Base-by-base conservation (phyloP, 2,329 filamentous ascomycete species). In the Fusarium buharicum region DNA sequence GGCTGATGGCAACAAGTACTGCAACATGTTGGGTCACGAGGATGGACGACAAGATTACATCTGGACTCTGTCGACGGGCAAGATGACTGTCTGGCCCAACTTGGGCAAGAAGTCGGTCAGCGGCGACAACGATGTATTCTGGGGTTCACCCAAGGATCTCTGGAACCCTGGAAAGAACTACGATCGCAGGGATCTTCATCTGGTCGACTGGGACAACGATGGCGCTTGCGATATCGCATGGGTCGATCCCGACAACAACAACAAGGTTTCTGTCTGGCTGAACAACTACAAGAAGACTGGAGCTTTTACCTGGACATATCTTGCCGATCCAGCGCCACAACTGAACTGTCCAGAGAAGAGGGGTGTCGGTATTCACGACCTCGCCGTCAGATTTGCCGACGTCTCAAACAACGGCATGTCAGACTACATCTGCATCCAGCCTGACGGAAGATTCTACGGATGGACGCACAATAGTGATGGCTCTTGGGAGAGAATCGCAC, bases 361-460 rank as follows among this genome's bases (percentile, higher is more conserved):
- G 9, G 55, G 55, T 3, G 34, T 55, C 12, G 39, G 33, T 2
- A 38, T 46, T 5, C 40, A 52, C 9, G 49, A 52, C 18, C 27
- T 46, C 4, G 3, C 50, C 28, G 41, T 48, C 13, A 12, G 36
- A 4, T 59, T 59, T 18, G 55, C 55, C 67, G 71, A 75, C 14
- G 59, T 84, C 2, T 68, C 74, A 11, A 37, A 50, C 34, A 66
- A 56, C 24, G 30, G 34, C 7, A 18, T 49, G 8, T 50, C 41
- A 1, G 59, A 60, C 13, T 50, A 56, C 4, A 38, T 60, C 12
- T 60, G 56, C 13, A 47, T 63, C 2, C 20, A 55, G 11, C 30
- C 36, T 2, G 46, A 55, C 13, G 59, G 59, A 1, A 20, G 40
- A 3, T 36, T 58, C 46, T 20, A 41, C 37, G 33, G 50, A 7